Evolutionary conservation across 192 early-diverging fungal species (phyloP).

Genomic region (Glomus cerebriforme): DNA sequence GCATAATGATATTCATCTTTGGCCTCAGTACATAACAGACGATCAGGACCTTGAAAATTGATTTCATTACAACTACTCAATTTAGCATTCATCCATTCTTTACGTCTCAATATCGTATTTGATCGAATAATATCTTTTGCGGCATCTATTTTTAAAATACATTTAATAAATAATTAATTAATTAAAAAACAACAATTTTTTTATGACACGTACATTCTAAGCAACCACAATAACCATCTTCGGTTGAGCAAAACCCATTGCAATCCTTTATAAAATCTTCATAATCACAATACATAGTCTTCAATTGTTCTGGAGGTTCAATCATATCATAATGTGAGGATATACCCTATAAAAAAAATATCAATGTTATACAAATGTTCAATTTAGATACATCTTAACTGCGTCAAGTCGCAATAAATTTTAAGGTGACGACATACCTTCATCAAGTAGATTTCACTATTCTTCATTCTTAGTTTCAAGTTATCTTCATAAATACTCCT

Average conservation of each 20-base stretch:
- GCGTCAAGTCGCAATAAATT: background rate
- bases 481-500: constrained; percentile 22
- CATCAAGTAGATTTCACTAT: constrained; percentile 27
- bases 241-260: constrained; percentile 31
- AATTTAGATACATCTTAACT: too few species aligned
- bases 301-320: constrained; percentile 24
- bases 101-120: constrained; percentile 25
- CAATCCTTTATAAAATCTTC: constrained; percentile 35
- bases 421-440: background rate
- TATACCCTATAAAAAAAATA: constrained; percentile 1
- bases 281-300: constrained; percentile 33
- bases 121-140: constrained; percentile 27
- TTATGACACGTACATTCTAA: constrained; percentile 25
- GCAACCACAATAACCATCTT: constrained; percentile 33
- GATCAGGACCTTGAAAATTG: constrained; percentile 26
- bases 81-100: constrained; percentile 24
- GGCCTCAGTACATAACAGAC: constrained; percentile 24
- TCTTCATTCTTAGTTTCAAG: constrained; percentile 26
- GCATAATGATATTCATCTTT: constrained; percentile 28
- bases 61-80: constrained; percentile 5
- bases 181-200: background rate
- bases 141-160: constrained; percentile 19
- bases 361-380: too few species aligned
- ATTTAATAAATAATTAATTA: background rate
- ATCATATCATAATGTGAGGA: constrained; percentile 17